Conservation (phyloP, 2,329 filamentous ascomycete genomes). For the Colletotrichum liriopes region DNA sequence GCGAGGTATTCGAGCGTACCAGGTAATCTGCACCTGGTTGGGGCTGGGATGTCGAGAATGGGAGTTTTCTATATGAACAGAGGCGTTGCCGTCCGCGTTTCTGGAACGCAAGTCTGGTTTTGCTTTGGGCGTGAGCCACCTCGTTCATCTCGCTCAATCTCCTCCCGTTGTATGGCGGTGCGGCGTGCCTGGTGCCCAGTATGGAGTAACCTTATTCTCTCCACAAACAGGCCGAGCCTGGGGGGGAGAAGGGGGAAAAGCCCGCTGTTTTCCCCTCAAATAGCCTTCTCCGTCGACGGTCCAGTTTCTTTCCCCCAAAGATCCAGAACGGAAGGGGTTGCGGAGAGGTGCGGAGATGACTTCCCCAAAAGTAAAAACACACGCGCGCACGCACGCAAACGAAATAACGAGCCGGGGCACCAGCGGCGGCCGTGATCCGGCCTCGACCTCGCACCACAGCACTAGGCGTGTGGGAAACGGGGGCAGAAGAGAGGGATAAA, state of each 20-base stretch:
- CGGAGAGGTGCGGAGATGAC: constrained; percentile 35
- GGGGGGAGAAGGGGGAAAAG: constrained; percentile 11
- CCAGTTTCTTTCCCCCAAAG: constrained; percentile 22
- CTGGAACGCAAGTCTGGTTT: no score
- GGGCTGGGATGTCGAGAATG: neutral
- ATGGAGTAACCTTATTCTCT: constrained; percentile 10
- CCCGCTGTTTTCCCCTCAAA: constrained; percentile 35
- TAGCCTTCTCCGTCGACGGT: constrained; percentile 5
- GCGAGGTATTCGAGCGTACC: neutral
- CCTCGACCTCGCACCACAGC: neutral
- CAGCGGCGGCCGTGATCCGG: constrained; percentile 1
- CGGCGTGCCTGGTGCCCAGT: neutral
- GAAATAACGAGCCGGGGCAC: neutral
- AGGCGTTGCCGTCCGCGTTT: neutral
- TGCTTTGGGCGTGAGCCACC: neutral
- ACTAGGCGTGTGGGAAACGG: neutral
- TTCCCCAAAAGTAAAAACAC: constrained; percentile 17
- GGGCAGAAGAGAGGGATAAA: neutral
- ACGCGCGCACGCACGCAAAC: neutral
- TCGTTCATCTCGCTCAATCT: constrained; percentile 12
- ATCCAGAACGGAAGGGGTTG: constrained; percentile 15
- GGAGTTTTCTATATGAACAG: neutral
- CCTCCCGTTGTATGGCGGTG: constrained; percentile 7
- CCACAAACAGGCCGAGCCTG: constrained; percentile 15
- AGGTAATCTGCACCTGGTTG: neutral